Conservation (phyloP, 768 basidiomycete species). For the Suillus discolor region DNA sequence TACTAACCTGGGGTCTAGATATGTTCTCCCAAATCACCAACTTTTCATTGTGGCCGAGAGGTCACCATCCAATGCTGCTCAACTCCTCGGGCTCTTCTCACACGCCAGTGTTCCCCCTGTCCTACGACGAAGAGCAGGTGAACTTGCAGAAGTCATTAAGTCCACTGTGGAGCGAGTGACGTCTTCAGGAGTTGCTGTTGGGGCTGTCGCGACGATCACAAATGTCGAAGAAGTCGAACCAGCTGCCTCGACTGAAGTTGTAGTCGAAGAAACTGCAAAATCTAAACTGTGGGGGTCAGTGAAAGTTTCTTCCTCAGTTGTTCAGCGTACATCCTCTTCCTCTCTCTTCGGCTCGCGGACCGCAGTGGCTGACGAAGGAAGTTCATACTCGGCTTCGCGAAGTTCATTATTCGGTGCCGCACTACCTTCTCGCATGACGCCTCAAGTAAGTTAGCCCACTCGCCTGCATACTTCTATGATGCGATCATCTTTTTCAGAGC, state of each 20-base stretch:
- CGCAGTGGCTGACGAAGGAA: slow-evolving; percentile 7
- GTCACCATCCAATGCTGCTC: slow-evolving; percentile 65
- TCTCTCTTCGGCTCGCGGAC: slow-evolving; percentile 25
- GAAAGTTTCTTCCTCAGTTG: not conserved
- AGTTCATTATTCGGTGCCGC: slow-evolving; percentile 51
- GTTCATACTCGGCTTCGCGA: slow-evolving; percentile 28
- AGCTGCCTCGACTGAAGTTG: not conserved
- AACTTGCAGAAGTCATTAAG: slow-evolving; percentile 65
- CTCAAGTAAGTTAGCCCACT: slow-evolving; percentile 1
- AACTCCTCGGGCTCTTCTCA: slow-evolving; percentile 60
- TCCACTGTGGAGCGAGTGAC: slow-evolving; percentile 39
- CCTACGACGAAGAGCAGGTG: slow-evolving; percentile 60
- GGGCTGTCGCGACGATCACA: not conserved
- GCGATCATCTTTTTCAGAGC: not conserved
- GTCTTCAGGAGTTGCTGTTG: not conserved
- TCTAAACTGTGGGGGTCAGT: slow-evolving; percentile 8
- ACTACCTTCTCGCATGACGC: not conserved
- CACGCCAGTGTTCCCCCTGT: slow-evolving; percentile 55
- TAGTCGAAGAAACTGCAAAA: not conserved
- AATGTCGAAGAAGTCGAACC: not conserved
- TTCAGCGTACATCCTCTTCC: slow-evolving; percentile 24
- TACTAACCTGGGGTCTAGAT: slow-evolving; percentile 41
- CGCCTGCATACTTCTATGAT: not conserved
- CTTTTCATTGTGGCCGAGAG: slow-evolving; percentile 75
- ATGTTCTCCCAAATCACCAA: slow-evolving; percentile 74